Evolutionary conservation across 371 early-diverging fungal species (phyloP), one percentile per base, ranked within the genome.

Genomic region (Sporodiniella umbellata): DNA sequence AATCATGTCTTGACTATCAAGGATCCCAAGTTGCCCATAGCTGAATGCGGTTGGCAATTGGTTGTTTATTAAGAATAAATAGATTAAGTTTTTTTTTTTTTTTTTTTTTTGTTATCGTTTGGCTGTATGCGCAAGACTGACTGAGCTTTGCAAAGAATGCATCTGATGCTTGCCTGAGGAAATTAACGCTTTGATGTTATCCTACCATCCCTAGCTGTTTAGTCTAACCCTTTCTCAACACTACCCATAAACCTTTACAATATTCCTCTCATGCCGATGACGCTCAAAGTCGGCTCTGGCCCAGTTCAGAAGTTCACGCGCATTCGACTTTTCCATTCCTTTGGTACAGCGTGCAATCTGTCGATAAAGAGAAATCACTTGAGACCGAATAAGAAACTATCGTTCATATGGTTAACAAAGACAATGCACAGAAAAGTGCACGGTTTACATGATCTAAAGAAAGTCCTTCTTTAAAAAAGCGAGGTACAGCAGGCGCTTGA

Each of bases 211-310:
- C n/a, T n/a, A n/a, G n/a, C n/a, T n/a, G n/a, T n/a, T n/a, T n/a
- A n/a, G n/a, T n/a, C n/a, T n/a, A n/a, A n/a, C n/a, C n/a, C n/a
- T n/a, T n/a, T n/a, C n/a, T n/a, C n/a, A n/a, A n/a, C n/a, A n/a
- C n/a, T n/a, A n/a, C n/a, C n/a, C n/a, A 45, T 31, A 45, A 6
- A 31, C 18, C 18, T 33, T 50, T 81, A 79, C 84, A 45, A 80
- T 62, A 42, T 76, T 72, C 31, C 56, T 76, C 30, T 81, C 85
- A 19, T 66, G 51, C 10, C 81, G 73, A 44, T 78, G 78, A 15
- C 76, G 79, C 56, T 85, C 85, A 63, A 85, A 83, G 43, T 85
- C 85, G 3, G 76, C 56, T 42, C 83, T 71, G 10, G 81, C 82
- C 75, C 78, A 85, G 12, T 68, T 64, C 15, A 78, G 64, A 6